Percentiles rank a stretch among this genome's conserved stretches.
phyloP scores from a whole-genome alignment of 2,329 filamentous ascomycete species.

The Monilinia laxa region DNA sequence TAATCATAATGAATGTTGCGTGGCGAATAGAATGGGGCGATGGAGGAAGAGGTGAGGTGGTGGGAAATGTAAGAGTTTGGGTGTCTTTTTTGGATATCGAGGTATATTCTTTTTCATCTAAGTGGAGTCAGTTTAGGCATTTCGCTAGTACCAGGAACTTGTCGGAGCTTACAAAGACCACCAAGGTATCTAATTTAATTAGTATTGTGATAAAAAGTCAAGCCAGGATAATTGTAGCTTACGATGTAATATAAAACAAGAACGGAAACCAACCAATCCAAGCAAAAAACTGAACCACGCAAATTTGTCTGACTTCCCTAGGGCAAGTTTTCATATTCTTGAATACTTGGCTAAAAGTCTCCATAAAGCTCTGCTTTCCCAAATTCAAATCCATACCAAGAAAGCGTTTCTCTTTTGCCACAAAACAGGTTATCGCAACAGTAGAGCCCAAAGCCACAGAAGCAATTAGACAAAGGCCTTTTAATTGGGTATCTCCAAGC shows the following conservation, averaged over 20 bases:
- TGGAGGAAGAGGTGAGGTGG: neutral
- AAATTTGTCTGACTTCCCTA: slow-evolving; percentile 28
- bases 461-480: slow-evolving; percentile 32
- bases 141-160: neutral
- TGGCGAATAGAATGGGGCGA: slow-evolving; percentile 22
- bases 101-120: slow-evolving; percentile 21
- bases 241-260: slow-evolving; percentile 41
- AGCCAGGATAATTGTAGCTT: slow-evolving; percentile 1
- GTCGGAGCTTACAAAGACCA: slow-evolving; percentile 17
- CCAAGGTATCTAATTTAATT: slow-evolving; percentile 20
- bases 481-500: slow-evolving; percentile 32
- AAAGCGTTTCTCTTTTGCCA: slow-evolving; percentile 22
- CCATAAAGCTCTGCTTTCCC: slow-evolving; percentile 13
- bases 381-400: slow-evolving; percentile 1
- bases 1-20: slow-evolving; percentile 19
- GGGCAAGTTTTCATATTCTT: slow-evolving; percentile 20
- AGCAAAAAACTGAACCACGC: slow-evolving; percentile 37
- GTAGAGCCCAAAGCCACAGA: slow-evolving; percentile 27
- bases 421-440: slow-evolving; percentile 24
- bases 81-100: slow-evolving; percentile 16
- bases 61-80: slow-evolving; percentile 2
- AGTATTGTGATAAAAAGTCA: neutral
- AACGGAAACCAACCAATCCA: slow-evolving; percentile 43
- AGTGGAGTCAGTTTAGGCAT: neutral
- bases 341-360: slow-evolving; percentile 12